These are phyloP conservation scores for Sordariomycetes sp. DNA, from an alignment of 2,329 filamentous ascomycete genomes.

Conservation along the genomic window DNA sequence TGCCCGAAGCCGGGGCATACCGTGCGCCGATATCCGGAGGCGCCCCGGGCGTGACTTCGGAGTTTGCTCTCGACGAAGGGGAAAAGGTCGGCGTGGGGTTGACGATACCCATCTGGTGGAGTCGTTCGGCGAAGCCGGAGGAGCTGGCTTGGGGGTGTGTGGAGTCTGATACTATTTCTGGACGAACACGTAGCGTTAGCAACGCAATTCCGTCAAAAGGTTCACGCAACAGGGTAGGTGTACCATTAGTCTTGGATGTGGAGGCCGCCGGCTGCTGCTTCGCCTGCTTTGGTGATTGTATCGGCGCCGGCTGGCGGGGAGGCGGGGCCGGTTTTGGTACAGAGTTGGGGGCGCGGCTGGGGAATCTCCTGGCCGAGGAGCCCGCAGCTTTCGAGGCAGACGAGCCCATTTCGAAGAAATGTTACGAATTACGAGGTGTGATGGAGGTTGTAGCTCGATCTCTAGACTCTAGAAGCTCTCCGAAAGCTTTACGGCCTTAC, in stretches of 20 bases:
- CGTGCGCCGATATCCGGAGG: background rate
- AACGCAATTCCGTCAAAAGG: conserved; percentile 19
- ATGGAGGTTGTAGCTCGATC: background rate
- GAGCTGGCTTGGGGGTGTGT: background rate
- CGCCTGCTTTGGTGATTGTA: background rate
- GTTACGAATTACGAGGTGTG: background rate
- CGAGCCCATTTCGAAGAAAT: conserved; percentile 24
- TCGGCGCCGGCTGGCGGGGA: conserved; percentile 2
- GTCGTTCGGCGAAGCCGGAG: conserved; percentile 33
- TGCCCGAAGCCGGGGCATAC: background rate
- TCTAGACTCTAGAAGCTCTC: background rate
- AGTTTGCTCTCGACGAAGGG: conserved; percentile 30
- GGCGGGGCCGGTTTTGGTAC: conserved; percentile 8
- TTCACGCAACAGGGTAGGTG: conserved; percentile 17
- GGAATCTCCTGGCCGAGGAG: conserved; percentile 28
- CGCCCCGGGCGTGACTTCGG: background rate
- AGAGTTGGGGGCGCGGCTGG: conserved; percentile 20
- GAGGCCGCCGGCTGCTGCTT: conserved; percentile 10
- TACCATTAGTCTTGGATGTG: conserved; percentile 12
- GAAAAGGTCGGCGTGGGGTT: conserved; percentile 40
- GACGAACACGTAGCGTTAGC: conserved; percentile 18
- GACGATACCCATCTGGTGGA: conserved; percentile 40
- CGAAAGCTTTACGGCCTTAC: no score
- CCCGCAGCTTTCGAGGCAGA: conserved; percentile 30
- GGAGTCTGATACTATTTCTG: background rate